These are phyloP conservation scores for Plasmodium yoelii DNA, from an alignment of 169 alveolate genomes.

Conservation along the genomic window DNA sequence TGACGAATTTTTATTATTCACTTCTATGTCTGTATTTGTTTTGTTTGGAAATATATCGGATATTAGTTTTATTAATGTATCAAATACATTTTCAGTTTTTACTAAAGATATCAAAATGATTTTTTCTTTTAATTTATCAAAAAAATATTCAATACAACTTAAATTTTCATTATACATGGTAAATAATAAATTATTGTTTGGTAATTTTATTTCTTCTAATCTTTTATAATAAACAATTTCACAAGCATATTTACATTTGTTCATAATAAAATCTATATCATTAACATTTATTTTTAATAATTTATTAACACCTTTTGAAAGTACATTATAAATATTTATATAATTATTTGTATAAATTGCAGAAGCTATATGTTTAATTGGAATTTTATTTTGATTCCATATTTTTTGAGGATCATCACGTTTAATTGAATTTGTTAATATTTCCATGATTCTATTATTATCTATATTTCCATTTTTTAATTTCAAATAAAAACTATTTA, in stretches of 20 bases:
- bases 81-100: slow-evolving; percentile 50
- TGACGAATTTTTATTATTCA: background rate
- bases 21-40: background rate
- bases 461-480: slow-evolving; percentile 13
- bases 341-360: slow-evolving; percentile 66
- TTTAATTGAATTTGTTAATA: slow-evolving; percentile 35
- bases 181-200: slow-evolving; percentile 40
- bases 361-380: slow-evolving; percentile 62
- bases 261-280: slow-evolving; percentile 44
- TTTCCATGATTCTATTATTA: slow-evolving; percentile 43
- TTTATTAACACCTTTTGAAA: slow-evolving; percentile 35
- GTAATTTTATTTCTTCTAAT: slow-evolving; percentile 42
- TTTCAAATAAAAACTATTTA: slow-evolving; percentile 33
- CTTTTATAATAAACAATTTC: slow-evolving; percentile 64
- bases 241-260: slow-evolving; percentile 74
- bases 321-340: slow-evolving; percentile 37
- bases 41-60: slow-evolving; percentile 54
- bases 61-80: slow-evolving; percentile 32
- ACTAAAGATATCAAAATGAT: slow-evolving; percentile 38
- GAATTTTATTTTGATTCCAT: slow-evolving; percentile 57
- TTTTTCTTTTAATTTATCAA: slow-evolving; percentile 73
- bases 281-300: slow-evolving; percentile 17
- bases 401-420: slow-evolving; percentile 32
- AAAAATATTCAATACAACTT: slow-evolving; percentile 69
- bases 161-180: slow-evolving; percentile 71